phyloP scores from a whole-genome alignment of 108 stramenopile genomes.

The Nitzschia palea region DNA sequence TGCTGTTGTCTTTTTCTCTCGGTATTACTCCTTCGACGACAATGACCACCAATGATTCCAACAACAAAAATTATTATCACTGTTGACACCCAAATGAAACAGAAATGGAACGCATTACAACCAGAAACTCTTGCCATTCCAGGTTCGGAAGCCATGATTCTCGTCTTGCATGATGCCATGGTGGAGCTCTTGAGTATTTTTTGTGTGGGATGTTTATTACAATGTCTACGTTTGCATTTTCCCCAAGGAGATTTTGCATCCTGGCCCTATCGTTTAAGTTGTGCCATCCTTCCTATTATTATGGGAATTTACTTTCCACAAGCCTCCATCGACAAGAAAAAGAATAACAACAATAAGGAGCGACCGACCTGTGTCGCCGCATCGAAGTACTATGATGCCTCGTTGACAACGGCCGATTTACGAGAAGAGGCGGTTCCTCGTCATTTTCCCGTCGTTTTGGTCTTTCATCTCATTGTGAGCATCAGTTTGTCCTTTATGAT shows the following conservation, averaged over 20 bases:
- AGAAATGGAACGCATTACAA: conserved; percentile 22
- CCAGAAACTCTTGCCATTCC: background rate
- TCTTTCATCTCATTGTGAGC: conserved; percentile 59
- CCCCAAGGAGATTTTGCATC: conserved; percentile 17
- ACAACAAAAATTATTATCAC: too few species aligned
- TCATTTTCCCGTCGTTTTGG: conserved; percentile 58
- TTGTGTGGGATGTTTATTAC: conserved; percentile 14
- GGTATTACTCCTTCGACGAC: too few species aligned
- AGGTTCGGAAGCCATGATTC: background rate
- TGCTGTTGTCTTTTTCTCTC: background rate
- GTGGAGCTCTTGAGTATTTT: conserved; percentile 20
- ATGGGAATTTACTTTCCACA: conserved; percentile 11
- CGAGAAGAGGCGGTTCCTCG: background rate
- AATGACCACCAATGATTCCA: too few species aligned
- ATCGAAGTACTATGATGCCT: background rate
- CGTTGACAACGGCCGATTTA: background rate
- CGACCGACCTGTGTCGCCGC: conserved; percentile 2
- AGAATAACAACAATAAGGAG: too few species aligned
- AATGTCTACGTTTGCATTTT: background rate
- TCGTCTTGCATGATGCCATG: conserved; percentile 12
- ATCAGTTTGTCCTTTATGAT: conserved; percentile 57
- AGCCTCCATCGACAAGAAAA: background rate
- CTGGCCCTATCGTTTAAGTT: conserved; percentile 11
- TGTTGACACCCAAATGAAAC: too few species aligned
- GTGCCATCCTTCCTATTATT: conserved; percentile 23